Percentiles rank a stretch among this genome's conserved stretches.
These are phyloP conservation scores for Claviceps pusilla DNA, from an alignment of 2,329 filamentous ascomycete species.

Conservation along the genomic window DNA sequence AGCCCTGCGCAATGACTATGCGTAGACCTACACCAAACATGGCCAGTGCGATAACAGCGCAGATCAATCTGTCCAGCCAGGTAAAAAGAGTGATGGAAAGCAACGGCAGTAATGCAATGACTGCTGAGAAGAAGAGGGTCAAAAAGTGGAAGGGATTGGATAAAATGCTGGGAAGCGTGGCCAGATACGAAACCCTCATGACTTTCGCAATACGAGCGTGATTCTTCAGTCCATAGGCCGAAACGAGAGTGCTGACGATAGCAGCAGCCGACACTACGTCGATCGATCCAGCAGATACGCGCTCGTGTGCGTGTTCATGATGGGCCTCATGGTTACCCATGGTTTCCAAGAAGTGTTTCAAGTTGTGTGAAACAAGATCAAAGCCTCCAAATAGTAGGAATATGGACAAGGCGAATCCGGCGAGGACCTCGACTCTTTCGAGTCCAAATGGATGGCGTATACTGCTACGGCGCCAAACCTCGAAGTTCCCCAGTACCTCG, in stretches of 20 bases:
- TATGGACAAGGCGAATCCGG: slow-evolving; percentile 90
- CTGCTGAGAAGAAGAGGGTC: slow-evolving; percentile 69
- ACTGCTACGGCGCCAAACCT: slow-evolving; percentile 88
- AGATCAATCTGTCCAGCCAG: slow-evolving; percentile 71
- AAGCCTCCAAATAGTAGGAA: slow-evolving; percentile 95
- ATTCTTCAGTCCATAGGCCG: slow-evolving; percentile 75
- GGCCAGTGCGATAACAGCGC: slow-evolving; percentile 62
- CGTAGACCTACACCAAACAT: slow-evolving; percentile 83
- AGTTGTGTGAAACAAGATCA: slow-evolving; percentile 82
- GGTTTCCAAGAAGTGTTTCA: slow-evolving; percentile 78
- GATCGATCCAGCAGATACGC: slow-evolving; percentile 59
- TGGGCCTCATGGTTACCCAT: slow-evolving; percentile 51
- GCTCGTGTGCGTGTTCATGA: slow-evolving; percentile 48
- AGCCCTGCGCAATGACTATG: slow-evolving; percentile 69
- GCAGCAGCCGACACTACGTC: slow-evolving; percentile 71
- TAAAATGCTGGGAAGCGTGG: slow-evolving; percentile 68
- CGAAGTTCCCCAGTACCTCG: slow-evolving; percentile 89
- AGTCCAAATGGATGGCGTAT: slow-evolving; percentile 89
- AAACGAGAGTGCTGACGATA: slow-evolving; percentile 68
- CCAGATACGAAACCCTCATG: slow-evolving; percentile 73
- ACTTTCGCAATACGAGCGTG: slow-evolving; percentile 84
- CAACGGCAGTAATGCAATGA: slow-evolving; percentile 69
- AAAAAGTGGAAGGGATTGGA: slow-evolving; percentile 93
- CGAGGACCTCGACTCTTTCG: slow-evolving; percentile 82
- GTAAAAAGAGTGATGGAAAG: slow-evolving; percentile 67